These are phyloP conservation scores for Alternaria longipes DNA, from an alignment of 2,329 filamentous ascomycete genomes.

Conservation along the genomic window DNA sequence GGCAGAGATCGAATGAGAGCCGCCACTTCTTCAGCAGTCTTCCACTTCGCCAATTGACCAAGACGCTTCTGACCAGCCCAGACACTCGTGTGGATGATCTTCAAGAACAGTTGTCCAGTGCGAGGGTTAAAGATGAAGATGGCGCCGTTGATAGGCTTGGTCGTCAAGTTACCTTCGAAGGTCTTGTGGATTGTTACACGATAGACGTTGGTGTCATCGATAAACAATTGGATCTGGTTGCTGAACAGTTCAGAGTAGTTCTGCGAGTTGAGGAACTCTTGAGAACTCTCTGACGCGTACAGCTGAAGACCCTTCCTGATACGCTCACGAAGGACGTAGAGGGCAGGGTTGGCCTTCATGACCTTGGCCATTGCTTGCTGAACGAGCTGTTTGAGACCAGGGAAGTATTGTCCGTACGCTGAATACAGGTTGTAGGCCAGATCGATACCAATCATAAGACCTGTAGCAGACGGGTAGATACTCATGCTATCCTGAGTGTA, in stretches of 20 bases:
- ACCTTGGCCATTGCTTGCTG: constrained; percentile 99
- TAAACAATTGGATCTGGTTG: constrained; percentile 98
- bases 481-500: constrained; percentile 99
- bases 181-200: constrained; percentile 99
- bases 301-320: constrained; percentile 98
- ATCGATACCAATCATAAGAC: constrained; percentile 97
- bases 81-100: constrained; percentile 99
- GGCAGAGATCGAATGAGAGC: constrained; percentile 94
- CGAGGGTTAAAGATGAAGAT: constrained; percentile 99
- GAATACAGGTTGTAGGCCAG: constrained; percentile 98
- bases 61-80: constrained; percentile 99
- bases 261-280: constrained; percentile 98
- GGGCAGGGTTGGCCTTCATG: constrained; percentile 98
- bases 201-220: constrained; percentile 99
- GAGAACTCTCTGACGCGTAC: constrained; percentile 97
- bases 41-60: constrained; percentile 98
- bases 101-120: constrained; percentile 95
- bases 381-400: constrained; percentile 90
- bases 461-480: constrained; percentile 96
- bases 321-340: constrained; percentile 96
- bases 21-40: constrained; percentile 99
- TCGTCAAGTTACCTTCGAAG: constrained; percentile 98
- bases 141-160: constrained; percentile 98
- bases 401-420: constrained; percentile 98
- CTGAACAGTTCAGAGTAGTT: constrained; percentile 99